A percentile compares a stretch with the other conserved stretches of the same genome.
Evolutionary conservation across 768 basidiomycete species (phyloP).

Genomic region (Mycena venus): DNA sequence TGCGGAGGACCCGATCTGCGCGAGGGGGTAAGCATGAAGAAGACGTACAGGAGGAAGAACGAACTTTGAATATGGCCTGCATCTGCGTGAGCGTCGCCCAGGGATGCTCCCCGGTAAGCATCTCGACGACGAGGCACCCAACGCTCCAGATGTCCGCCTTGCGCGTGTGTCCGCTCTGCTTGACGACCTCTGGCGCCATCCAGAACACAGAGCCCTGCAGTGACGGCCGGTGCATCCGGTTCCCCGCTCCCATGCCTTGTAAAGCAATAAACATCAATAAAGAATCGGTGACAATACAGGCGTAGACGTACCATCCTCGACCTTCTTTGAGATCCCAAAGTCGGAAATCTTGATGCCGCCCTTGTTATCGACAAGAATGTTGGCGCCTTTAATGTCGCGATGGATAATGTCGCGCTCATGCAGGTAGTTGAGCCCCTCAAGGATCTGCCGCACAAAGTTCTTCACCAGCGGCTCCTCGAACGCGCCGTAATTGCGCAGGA

Average conservation of each 20-base stretch:
- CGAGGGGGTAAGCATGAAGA: neutral
- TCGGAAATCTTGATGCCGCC: constrained; percentile 98
- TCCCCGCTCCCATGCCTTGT: constrained; percentile 64
- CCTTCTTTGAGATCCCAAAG: constrained; percentile 97
- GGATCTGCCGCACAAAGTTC: constrained; percentile 93
- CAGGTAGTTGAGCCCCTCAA: constrained; percentile 89
- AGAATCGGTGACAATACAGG: neutral
- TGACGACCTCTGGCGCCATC: constrained; percentile 99
- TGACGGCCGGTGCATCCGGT: constrained; percentile 89
- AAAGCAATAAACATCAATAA: neutral
- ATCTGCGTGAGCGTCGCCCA: constrained; percentile 97
- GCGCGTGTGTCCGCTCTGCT: constrained; percentile 91
- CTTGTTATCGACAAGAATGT: constrained; percentile 98
- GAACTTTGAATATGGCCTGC: constrained; percentile 98
- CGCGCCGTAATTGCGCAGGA: constrained; percentile 91
- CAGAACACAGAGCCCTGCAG: constrained; percentile 98
- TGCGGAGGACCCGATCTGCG: constrained; percentile 91
- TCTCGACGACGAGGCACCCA: constrained; percentile 94
- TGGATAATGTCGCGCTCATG: constrained; percentile 96
- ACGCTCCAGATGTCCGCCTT: constrained; percentile 99
- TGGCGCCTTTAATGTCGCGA: constrained; percentile 98
- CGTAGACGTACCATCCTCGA: constrained; percentile 87
- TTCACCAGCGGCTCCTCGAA: constrained; percentile 94
- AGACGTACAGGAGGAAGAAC: neutral
- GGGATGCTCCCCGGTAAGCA: constrained; percentile 96